Conservation (phyloP, 176 grass and related monocot genomes). For the Melocanna baccifera region DNA sequence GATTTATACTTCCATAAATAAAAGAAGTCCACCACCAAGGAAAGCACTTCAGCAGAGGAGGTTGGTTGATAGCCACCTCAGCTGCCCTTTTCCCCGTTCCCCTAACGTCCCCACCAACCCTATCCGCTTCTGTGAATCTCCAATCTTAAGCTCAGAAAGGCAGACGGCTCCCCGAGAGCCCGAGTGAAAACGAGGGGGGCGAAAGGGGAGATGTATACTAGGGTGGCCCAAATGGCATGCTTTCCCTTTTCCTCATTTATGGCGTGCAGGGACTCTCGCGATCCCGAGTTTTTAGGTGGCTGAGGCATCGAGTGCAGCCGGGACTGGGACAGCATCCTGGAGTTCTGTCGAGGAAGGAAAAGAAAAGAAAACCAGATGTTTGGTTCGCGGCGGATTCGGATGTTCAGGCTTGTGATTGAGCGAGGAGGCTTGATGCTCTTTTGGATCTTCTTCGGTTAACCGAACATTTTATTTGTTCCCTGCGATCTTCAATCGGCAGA, state of each 20-base stretch:
- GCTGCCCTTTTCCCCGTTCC: not conserved
- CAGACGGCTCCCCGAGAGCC: not conserved
- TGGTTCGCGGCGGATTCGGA: not conserved
- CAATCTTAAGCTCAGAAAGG: not conserved
- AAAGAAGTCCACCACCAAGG: not conserved
- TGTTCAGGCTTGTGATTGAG: not conserved
- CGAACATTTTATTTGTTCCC: not conserved
- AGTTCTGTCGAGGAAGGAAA: not conserved
- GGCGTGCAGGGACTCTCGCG: not conserved
- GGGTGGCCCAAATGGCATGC: constrained; percentile 5
- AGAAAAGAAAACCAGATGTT: not conserved
- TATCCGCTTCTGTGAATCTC: not conserved
- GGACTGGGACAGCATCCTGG: not conserved
- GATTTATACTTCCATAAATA: not conserved
- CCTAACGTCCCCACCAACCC: not conserved
- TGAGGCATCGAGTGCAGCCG: not conserved
- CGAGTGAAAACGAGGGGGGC: not conserved
- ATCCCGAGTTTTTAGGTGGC: not conserved
- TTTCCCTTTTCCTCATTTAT: constrained; percentile 41
- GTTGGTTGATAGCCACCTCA: not conserved
- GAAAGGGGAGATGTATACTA: constrained; percentile 17
- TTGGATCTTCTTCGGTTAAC: not conserved
- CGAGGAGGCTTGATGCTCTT: not conserved
- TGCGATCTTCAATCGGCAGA: not conserved
- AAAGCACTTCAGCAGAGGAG: not conserved